These are phyloP conservation scores for Corymbia maculata DNA, from an alignment of 345 rosid species.

Conservation along the genomic window DNA sequence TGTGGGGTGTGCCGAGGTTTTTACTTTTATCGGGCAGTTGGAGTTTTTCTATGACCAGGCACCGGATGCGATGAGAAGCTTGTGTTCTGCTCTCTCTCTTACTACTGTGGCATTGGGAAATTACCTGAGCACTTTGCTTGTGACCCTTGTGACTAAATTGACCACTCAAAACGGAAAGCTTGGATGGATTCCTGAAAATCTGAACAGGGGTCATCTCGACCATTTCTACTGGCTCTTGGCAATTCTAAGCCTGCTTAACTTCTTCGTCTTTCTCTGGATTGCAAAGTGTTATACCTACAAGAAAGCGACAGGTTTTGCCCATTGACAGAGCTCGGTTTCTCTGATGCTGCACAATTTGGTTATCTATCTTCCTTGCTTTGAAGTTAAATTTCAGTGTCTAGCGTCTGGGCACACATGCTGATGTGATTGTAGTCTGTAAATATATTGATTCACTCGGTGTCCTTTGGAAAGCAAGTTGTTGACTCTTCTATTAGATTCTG, in stretches of 20 bases:
- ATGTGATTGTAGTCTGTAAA: background rate
- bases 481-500: background rate
- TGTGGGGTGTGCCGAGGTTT: constrained; percentile 84
- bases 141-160: constrained; percentile 43
- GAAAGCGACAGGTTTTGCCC: constrained; percentile 16
- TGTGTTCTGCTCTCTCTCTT: constrained; percentile 76
- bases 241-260: constrained; percentile 59
- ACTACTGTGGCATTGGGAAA: constrained; percentile 71
- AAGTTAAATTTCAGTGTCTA: background rate
- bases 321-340: background rate
- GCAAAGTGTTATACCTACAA: constrained; percentile 73
- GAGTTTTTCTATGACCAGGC: constrained; percentile 96
- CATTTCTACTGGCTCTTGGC: constrained; percentile 84
- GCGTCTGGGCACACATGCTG: background rate
- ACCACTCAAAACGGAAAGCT: constrained; percentile 47
- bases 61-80: constrained; percentile 93
- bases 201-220: constrained; percentile 83
- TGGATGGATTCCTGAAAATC: constrained; percentile 85
- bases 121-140: constrained; percentile 71
- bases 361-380: background rate
- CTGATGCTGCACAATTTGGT: background rate
- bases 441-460: background rate
- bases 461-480: background rate
- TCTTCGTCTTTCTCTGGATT: constrained; percentile 58
- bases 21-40: constrained; percentile 69